These are phyloP conservation scores for Byssochlamys sp. DNA, from an alignment of 2,329 filamentous ascomycete genomes.

Conservation along the genomic window DNA sequence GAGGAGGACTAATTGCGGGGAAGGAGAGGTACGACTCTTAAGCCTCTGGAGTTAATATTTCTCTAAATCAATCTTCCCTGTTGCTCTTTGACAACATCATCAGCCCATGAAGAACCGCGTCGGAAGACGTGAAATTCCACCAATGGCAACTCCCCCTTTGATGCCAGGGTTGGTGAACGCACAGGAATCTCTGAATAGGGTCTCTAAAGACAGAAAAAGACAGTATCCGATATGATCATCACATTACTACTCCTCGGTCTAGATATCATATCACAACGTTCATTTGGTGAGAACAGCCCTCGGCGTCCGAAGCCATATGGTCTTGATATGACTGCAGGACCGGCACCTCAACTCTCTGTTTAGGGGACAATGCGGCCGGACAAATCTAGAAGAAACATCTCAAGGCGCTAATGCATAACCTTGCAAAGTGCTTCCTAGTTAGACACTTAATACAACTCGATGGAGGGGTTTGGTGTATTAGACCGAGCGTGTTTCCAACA, in stretches of 20 bases:
- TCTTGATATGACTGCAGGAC: too few species aligned
- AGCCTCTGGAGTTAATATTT: background rate
- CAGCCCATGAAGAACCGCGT: background rate
- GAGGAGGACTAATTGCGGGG: background rate
- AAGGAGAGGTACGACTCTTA: background rate
- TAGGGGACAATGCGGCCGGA: background rate
- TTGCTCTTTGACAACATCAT: background rate
- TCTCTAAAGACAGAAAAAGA: too few species aligned
- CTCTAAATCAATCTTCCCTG: background rate
- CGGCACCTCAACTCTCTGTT: too few species aligned
- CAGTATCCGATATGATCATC: too few species aligned
- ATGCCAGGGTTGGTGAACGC: background rate
- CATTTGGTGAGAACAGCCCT: too few species aligned
- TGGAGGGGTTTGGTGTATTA: background rate
- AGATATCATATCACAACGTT: too few species aligned
- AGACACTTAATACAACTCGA: background rate
- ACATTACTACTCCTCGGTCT: too few species aligned
- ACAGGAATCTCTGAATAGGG: background rate
- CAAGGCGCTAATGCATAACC: background rate
- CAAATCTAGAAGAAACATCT: background rate
- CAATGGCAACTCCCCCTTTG: background rate
- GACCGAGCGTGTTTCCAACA: background rate
- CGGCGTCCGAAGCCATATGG: too few species aligned
- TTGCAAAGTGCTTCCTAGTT: background rate
- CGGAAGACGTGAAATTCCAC: background rate